phyloP scores from a whole-genome alignment of 768 basidiomycete species.

The Candolleomyces aberdarensis region DNA sequence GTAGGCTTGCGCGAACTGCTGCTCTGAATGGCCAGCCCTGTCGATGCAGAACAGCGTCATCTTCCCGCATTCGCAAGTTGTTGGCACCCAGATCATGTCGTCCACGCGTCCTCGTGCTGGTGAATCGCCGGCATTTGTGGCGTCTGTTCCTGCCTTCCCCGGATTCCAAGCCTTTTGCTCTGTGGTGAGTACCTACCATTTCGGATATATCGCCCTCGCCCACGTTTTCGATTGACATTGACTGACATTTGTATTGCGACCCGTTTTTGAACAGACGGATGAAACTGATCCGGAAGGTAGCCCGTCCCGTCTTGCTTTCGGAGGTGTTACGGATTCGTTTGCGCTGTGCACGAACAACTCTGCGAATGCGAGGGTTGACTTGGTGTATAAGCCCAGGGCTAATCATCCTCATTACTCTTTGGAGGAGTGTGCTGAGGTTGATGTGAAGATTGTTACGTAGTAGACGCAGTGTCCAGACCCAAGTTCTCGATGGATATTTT shows the following conservation, averaged over 20 bases:
- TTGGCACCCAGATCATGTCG: constrained; percentile 36
- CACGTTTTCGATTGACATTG: background rate
- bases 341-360: constrained; percentile 40
- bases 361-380: constrained; percentile 37
- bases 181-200: constrained; percentile 24
- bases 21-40: constrained; percentile 41
- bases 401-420: constrained; percentile 39
- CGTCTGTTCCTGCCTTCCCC: constrained; percentile 41
- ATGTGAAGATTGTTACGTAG: constrained; percentile 31
- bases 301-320: constrained; percentile 34
- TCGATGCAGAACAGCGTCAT: constrained; percentile 38
- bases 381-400: constrained; percentile 40
- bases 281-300: constrained; percentile 21
- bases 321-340: constrained; percentile 37
- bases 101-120: constrained; percentile 35
- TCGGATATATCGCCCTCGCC: background rate
- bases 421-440: constrained; percentile 34
- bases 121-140: constrained; percentile 43
- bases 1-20: constrained; percentile 39
- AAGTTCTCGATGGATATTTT: background rate
- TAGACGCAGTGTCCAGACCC: background rate
- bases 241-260: background rate
- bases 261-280: constrained; percentile 21
- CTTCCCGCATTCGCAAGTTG: constrained; percentile 33
- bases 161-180: constrained; percentile 40